These are phyloP conservation scores for Cryphonectria carpinicola DNA, from an alignment of 2,329 filamentous ascomycete species.

Conservation along the genomic window DNA sequence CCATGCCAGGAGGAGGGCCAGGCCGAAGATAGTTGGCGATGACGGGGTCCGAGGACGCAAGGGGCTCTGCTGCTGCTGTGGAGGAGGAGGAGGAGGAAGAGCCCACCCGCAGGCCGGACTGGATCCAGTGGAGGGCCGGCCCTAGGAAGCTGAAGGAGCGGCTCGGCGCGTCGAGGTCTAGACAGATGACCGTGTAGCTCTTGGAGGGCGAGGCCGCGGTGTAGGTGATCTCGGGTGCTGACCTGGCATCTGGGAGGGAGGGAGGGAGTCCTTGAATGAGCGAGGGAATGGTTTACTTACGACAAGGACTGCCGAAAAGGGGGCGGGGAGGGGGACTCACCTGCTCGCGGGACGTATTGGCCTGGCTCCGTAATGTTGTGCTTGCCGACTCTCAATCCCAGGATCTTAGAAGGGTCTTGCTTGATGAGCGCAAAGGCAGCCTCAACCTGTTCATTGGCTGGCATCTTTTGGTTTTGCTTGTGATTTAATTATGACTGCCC, in stretches of 20 bases:
- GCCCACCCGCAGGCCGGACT: slow-evolving; percentile 41
- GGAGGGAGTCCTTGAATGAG: neutral
- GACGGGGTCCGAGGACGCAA: slow-evolving; percentile 27
- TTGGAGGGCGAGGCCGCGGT: neutral
- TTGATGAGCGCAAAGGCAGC: slow-evolving; percentile 18
- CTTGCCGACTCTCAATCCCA: slow-evolving; percentile 22
- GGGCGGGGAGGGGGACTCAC: neutral
- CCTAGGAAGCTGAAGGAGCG: slow-evolving; percentile 45
- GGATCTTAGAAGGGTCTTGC: slow-evolving; percentile 22
- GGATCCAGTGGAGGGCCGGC: slow-evolving; percentile 53
- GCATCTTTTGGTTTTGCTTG: slow-evolving; percentile 13
- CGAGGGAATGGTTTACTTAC: neutral
- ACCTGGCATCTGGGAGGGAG: slow-evolving; percentile 16
- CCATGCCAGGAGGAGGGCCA: slow-evolving; percentile 48
- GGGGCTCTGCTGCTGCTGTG: slow-evolving; percentile 18
- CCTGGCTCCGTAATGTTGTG: slow-evolving; percentile 17
- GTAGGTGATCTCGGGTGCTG: slow-evolving; percentile 17
- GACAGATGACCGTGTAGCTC: slow-evolving; percentile 45
- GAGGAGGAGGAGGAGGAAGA: too few relatives aligned
- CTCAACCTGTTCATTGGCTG: slow-evolving; percentile 20
- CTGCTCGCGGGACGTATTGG: slow-evolving; percentile 20
- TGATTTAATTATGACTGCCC: neutral
- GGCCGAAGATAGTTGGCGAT: slow-evolving; percentile 49
- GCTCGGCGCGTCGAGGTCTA: slow-evolving; percentile 54
- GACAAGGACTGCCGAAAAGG: neutral